Conservation (phyloP, 108 stramenopile species). For the Tribonema minus region DNA sequence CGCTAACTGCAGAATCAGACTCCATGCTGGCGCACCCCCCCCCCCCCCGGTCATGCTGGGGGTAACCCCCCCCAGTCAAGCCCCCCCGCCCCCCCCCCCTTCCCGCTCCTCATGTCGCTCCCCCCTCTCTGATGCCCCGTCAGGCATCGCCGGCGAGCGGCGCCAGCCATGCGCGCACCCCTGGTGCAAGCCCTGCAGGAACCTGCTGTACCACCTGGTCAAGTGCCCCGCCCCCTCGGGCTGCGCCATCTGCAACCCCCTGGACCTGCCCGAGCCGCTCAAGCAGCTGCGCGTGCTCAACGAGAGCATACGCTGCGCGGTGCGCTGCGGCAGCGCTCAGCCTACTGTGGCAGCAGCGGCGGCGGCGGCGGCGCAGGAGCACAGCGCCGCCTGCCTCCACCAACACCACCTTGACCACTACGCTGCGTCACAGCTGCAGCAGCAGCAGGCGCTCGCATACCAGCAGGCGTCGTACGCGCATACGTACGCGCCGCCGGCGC, state of each 20-base stretch:
- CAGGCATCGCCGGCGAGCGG: background rate
- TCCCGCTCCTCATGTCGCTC: background rate
- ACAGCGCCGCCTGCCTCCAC: no score
- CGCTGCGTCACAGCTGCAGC: background rate
- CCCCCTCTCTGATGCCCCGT: background rate
- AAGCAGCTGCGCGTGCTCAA: conserved; percentile 31
- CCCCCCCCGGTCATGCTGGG: background rate
- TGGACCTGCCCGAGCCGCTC: conserved; percentile 23
- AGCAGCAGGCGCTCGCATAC: background rate
- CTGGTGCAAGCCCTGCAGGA: conserved; percentile 45
- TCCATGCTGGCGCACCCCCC: background rate
- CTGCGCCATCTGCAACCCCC: conserved; percentile 39
- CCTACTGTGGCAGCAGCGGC: background rate
- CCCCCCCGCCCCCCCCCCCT: background rate
- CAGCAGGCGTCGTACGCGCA: background rate
- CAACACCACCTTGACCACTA: background rate
- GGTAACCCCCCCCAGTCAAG: background rate
- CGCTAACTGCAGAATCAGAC: no score
- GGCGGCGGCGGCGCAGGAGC: background rate
- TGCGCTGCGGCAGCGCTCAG: background rate
- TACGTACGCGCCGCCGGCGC: background rate
- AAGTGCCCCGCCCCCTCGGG: conserved; percentile 38
- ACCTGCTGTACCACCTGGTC: conserved; percentile 43
- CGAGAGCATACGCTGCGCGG: background rate
- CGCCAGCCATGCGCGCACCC: conserved; percentile 31